These are phyloP conservation scores for Termitomyces sp. DNA, from an alignment of 1,284 basidiomycete genomes.

Conservation along the genomic window DNA sequence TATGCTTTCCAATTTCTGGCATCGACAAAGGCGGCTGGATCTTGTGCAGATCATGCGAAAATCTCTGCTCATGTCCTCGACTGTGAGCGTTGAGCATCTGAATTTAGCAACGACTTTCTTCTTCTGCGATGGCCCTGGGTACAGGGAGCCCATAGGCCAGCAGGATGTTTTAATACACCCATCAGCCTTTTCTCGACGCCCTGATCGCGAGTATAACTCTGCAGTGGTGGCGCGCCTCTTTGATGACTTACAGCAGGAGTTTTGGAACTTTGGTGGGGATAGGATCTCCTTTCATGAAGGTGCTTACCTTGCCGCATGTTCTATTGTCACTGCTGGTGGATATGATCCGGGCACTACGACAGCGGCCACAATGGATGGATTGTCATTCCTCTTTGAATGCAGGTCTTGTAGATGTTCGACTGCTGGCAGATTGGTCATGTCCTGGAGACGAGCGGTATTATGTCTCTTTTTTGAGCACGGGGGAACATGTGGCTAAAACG, in stretches of 20 bases:
- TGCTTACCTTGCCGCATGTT: constrained; percentile 17
- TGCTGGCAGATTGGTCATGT: constrained; percentile 18
- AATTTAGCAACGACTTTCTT: constrained; percentile 24
- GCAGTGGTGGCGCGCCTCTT: constrained; percentile 16
- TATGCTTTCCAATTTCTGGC: constrained; percentile 15
- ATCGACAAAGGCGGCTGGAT: constrained; percentile 9
- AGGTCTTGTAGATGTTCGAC: constrained; percentile 11
- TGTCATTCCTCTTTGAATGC: constrained; percentile 18
- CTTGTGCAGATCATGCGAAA: constrained; percentile 18
- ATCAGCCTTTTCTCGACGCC: constrained; percentile 12
- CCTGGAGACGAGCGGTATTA: constrained; percentile 20
- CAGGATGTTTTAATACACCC: constrained; percentile 18
- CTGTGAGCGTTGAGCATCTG: constrained; percentile 11
- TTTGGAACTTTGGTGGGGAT: constrained; percentile 20
- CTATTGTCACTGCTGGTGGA: constrained; percentile 20
- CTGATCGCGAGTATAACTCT: constrained; percentile 10
- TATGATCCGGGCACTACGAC: constrained; percentile 21
- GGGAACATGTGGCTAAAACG: background rate
- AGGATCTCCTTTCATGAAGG: constrained; percentile 18
- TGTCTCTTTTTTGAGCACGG: background rate
- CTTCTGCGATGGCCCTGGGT: constrained; percentile 14
- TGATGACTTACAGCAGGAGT: constrained; percentile 21
- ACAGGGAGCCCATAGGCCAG: constrained; percentile 18
- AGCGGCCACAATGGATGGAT: constrained; percentile 22
- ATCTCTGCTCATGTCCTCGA: constrained; percentile 7